Evolutionary conservation across 306 rosid genomes (phyloP).

Genomic region (Arachis stenosperma): DNA sequence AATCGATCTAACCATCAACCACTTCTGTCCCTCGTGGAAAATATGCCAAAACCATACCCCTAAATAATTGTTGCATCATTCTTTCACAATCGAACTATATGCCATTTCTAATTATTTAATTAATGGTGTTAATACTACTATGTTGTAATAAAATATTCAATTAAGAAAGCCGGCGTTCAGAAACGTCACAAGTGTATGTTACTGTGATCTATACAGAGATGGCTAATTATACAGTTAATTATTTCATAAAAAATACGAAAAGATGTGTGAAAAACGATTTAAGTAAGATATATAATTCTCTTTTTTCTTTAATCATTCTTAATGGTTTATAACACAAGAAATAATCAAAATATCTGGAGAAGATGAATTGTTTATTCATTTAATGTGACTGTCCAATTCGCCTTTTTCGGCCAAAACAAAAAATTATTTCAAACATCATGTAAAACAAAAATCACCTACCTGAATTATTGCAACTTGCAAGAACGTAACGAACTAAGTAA

Average conservation of each 20-base stretch:
- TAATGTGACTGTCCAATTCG: not conserved
- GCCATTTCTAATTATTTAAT: conserved; percentile 23
- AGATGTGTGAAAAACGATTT: conserved; percentile 18
- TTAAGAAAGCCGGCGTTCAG: conserved; percentile 8
- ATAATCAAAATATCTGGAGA: not conserved
- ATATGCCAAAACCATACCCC: conserved; percentile 31
- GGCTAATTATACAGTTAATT: conserved; percentile 16
- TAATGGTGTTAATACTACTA: not conserved
- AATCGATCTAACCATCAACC: conserved; percentile 66
- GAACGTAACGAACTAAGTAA: conserved; percentile 19
- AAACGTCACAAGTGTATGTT: not conserved
- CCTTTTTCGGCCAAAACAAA: not conserved
- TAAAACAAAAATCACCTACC: conserved; percentile 35
- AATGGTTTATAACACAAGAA: conserved; percentile 3
- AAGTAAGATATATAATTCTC: conserved; percentile 5
- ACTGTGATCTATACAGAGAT: not conserved
- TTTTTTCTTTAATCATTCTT: not conserved
- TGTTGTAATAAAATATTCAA: not conserved
- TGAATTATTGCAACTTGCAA: conserved; percentile 16
- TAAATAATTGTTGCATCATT: conserved; percentile 38
- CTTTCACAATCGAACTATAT: conserved; percentile 38
- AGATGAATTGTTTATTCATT: no score
- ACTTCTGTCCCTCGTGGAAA: conserved; percentile 42
- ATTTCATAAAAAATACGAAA: not conserved
- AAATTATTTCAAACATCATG: conserved; percentile 24